Conservation (phyloP, 495 filamentous ascomycete species). For the Viridothelium virens region DNA sequence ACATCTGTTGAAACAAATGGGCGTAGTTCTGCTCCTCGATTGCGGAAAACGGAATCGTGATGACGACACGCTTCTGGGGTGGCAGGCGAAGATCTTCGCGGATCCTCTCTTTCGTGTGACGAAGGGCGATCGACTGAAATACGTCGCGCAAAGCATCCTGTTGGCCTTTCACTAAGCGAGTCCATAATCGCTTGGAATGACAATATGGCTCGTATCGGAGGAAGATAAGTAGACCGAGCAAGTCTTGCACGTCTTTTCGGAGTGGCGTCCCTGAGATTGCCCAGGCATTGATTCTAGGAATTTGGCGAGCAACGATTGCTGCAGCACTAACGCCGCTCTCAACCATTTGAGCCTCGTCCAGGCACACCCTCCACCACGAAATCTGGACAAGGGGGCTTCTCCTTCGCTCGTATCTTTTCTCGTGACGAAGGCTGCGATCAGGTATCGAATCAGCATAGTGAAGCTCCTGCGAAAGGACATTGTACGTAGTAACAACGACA, state of each 20-base stretch:
- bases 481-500: constrained; percentile 82
- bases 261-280: constrained; percentile 89
- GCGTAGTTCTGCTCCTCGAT: constrained; percentile 85
- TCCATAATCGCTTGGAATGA: constrained; percentile 56
- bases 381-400: constrained; percentile 70
- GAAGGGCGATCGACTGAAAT: constrained; percentile 61
- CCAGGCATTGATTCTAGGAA: constrained; percentile 84
- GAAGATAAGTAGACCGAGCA: constrained; percentile 66
- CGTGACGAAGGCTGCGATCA: constrained; percentile 55
- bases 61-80: constrained; percentile 72
- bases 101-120: constrained; percentile 77
- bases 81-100: constrained; percentile 65
- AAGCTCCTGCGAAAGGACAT: constrained; percentile 66
- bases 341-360: constrained; percentile 95
- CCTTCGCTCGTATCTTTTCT: constrained; percentile 56
- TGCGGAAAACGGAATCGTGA: constrained; percentile 79
- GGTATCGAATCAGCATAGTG: constrained; percentile 62
- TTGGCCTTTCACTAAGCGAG: constrained; percentile 50
- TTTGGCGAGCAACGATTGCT: constrained; percentile 66
- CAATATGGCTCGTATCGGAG: constrained; percentile 70
- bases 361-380: constrained; percentile 85
- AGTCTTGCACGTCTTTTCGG: constrained; percentile 64
- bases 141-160: constrained; percentile 55
- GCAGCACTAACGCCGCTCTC: constrained; percentile 80
- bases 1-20: constrained; percentile 64